These are phyloP conservation scores for Venturiaceae sp. DNA, from an alignment of 2,329 filamentous ascomycete species.

Conservation along the genomic window DNA sequence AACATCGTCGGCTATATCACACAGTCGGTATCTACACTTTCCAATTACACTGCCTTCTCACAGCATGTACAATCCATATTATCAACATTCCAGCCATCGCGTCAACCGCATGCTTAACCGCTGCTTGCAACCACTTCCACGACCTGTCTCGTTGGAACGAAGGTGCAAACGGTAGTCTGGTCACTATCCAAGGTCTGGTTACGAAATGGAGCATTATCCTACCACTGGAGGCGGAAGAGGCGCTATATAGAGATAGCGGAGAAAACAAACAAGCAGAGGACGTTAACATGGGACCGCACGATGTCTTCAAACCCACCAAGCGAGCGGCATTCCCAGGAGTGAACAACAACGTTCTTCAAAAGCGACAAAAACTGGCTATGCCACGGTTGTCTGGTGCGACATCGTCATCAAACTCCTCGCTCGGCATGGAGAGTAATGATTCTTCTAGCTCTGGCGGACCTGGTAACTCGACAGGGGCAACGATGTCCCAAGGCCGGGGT, in stretches of 20 bases:
- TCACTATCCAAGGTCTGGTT: slow-evolving; percentile 13
- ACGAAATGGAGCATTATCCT: slow-evolving; percentile 16
- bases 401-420: background rate
- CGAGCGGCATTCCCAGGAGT: slow-evolving; percentile 8
- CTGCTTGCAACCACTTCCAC: slow-evolving; percentile 15
- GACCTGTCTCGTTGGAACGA: slow-evolving; percentile 12
- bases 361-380: background rate
- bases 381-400: background rate
- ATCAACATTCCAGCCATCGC: slow-evolving; percentile 14
- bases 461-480: background rate
- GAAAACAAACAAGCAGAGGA: background rate
- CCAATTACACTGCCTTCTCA: slow-evolving; percentile 8
- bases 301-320: slow-evolving; percentile 7
- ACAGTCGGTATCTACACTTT: slow-evolving; percentile 5
- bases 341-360: background rate
- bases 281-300: background rate
- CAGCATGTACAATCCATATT: slow-evolving; percentile 8
- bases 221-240: slow-evolving; percentile 14
- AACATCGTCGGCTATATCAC: slow-evolving; percentile 32
- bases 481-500: background rate
- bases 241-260: slow-evolving; percentile 12
- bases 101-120: slow-evolving; percentile 35
- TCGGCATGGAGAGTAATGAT: background rate
- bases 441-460: background rate
- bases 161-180: slow-evolving; percentile 12